Evolutionary conservation across 306 rosid species (phyloP).

Genomic region (Citrullus mucosospermus): DNA sequence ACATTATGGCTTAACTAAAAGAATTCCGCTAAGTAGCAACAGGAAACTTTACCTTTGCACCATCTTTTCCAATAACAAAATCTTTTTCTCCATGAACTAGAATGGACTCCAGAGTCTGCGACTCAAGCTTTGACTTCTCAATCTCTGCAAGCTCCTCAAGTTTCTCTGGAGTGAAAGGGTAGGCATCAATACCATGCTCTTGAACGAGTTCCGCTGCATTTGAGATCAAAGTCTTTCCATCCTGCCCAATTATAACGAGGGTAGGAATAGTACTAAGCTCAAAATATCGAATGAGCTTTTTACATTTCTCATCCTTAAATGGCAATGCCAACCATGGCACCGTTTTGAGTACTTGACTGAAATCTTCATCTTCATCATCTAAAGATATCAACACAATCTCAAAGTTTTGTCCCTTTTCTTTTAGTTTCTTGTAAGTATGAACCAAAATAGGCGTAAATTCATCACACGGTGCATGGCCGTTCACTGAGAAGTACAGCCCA

Average conservation of each 20-base stretch:
- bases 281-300: slow-evolving; percentile 33
- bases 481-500: slow-evolving; percentile 44
- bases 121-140: slow-evolving; percentile 40
- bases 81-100: slow-evolving; percentile 39
- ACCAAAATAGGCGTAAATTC: slow-evolving; percentile 38
- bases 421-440: slow-evolving; percentile 42
- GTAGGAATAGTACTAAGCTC: slow-evolving; percentile 49
- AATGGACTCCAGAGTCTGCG: slow-evolving; percentile 55
- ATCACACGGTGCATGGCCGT: slow-evolving; percentile 3
- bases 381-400: slow-evolving; percentile 47
- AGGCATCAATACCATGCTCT: slow-evolving; percentile 47
- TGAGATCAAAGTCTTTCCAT: slow-evolving; percentile 44
- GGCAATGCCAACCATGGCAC: slow-evolving; percentile 68
- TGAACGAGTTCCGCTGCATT: slow-evolving; percentile 43
- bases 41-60: slow-evolving; percentile 31
- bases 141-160: slow-evolving; percentile 42
- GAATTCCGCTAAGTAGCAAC: background rate
- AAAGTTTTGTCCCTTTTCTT: slow-evolving; percentile 42
- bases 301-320: slow-evolving; percentile 28
- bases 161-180: slow-evolving; percentile 62
- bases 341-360: slow-evolving; percentile 21
- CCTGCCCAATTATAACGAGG: slow-evolving; percentile 53
- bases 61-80: slow-evolving; percentile 41
- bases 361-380: slow-evolving; percentile 34
- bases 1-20: background rate